Evolutionary conservation across 331 rosid species (phyloP).

Genomic region (Telfairia occidentalis): DNA sequence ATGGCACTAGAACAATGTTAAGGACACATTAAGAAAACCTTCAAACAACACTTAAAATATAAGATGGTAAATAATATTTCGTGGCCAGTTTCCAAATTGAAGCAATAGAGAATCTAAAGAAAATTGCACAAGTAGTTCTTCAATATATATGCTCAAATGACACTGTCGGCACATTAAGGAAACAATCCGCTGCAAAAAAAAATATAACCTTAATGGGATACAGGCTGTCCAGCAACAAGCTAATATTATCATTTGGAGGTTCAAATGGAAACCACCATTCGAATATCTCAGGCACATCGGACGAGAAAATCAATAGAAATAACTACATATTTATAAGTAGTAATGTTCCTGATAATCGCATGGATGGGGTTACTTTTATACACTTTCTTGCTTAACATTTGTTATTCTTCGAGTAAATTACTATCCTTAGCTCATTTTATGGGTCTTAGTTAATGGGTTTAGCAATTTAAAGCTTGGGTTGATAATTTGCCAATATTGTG

Average conservation of each 20-base stretch:
- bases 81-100: neutral
- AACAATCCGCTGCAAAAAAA: neutral
- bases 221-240: neutral
- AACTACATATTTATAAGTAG: neutral
- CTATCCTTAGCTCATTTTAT: no score
- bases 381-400: no score
- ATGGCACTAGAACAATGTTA: neutral
- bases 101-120: neutral
- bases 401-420: no score
- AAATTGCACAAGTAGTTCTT: neutral
- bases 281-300: neutral
- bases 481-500: no score
- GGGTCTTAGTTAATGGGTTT: no score
- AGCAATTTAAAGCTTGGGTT: no score
- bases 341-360: no score
- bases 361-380: no score
- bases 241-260: neutral
- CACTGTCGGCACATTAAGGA: neutral
- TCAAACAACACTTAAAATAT: neutral
- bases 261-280: neutral
- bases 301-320: neutral
- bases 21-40: neutral
- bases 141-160: neutral
- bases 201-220: neutral
- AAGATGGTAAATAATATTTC: neutral